These are phyloP conservation scores for Cystobasidium sp. DNA, from an alignment of 1,284 basidiomycete species.

Conservation along the genomic window DNA sequence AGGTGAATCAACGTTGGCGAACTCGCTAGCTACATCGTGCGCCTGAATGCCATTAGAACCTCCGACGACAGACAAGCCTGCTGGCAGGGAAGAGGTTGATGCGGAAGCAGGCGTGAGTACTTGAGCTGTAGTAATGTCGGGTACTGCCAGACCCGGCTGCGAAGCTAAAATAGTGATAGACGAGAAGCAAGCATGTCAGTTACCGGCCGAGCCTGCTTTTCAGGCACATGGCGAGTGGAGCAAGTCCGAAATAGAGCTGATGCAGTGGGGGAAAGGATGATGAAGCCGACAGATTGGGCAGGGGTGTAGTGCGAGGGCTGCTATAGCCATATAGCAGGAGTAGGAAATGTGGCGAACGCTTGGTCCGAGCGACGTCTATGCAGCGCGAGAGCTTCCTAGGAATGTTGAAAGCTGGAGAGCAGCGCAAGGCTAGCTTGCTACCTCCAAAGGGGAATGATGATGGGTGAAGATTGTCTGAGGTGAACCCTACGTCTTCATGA, in stretches of 20 bases:
- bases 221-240: too few relatives aligned
- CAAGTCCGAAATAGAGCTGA: too few relatives aligned
- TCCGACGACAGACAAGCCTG: conserved; percentile 22
- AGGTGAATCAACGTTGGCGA: conserved; percentile 20
- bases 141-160: conserved; percentile 5
- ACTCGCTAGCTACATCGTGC: conserved; percentile 6
- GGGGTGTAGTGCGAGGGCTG: too few relatives aligned
- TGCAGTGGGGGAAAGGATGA: too few relatives aligned
- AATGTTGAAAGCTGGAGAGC: neutral
- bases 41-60: neutral
- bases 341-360: neutral
- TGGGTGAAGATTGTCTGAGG: too few relatives aligned
- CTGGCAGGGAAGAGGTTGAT: neutral
- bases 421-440: neutral
- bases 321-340: too few relatives aligned
- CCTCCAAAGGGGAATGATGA: too few relatives aligned
- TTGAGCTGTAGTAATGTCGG: conserved; percentile 10
- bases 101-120: neutral
- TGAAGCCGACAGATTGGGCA: too few relatives aligned
- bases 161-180: conserved; percentile 8
- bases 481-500: too few relatives aligned
- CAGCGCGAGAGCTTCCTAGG: neutral
- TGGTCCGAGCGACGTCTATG: neutral
- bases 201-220: too few relatives aligned
- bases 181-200: neutral